phyloP scores from a whole-genome alignment of 352 stramenopile genomes.

The Pythium utonaiense region DNA sequence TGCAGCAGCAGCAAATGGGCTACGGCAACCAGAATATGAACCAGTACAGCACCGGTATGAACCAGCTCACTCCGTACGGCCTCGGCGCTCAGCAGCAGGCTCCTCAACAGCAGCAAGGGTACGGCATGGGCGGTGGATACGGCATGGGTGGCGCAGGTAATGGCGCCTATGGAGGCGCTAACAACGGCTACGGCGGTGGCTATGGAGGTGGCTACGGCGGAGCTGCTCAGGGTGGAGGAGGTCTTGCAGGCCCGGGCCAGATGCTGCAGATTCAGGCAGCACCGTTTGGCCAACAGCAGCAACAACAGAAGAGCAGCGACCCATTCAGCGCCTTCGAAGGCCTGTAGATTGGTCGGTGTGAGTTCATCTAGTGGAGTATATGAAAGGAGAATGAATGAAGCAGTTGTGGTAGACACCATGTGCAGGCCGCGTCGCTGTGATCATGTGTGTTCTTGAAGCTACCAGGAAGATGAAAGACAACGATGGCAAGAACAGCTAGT shows the following conservation, averaged over 20 bases:
- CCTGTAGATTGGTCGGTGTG: conserved; percentile 32
- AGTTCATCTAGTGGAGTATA: background rate
- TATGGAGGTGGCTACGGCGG: conserved; percentile 28
- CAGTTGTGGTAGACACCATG: too few species aligned
- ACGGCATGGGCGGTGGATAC: conserved; percentile 39
- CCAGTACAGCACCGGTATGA: conserved; percentile 59
- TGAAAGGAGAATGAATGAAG: background rate
- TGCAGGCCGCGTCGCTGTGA: too few species aligned
- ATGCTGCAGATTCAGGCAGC: conserved; percentile 72
- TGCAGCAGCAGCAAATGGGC: conserved; percentile 18
- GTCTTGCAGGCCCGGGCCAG: conserved; percentile 51
- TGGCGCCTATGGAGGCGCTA: conserved; percentile 2
- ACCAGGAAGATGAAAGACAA: background rate
- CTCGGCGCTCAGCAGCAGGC: conserved; percentile 28
- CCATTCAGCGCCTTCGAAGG: conserved; percentile 82
- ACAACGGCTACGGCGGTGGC: conserved; percentile 16
- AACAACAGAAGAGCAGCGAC: conserved; percentile 26
- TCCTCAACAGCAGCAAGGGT: conserved; percentile 38
- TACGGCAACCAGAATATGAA: conserved; percentile 36
- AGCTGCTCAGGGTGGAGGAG: conserved; percentile 22
- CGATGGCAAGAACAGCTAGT: too few species aligned
- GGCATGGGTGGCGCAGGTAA: conserved; percentile 15
- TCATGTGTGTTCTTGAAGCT: too few species aligned
- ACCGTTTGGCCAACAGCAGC: conserved; percentile 46
- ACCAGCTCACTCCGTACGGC: conserved; percentile 80